Conservation (phyloP, 75 land plant genomes). For the Gnetum montanum region DNA sequence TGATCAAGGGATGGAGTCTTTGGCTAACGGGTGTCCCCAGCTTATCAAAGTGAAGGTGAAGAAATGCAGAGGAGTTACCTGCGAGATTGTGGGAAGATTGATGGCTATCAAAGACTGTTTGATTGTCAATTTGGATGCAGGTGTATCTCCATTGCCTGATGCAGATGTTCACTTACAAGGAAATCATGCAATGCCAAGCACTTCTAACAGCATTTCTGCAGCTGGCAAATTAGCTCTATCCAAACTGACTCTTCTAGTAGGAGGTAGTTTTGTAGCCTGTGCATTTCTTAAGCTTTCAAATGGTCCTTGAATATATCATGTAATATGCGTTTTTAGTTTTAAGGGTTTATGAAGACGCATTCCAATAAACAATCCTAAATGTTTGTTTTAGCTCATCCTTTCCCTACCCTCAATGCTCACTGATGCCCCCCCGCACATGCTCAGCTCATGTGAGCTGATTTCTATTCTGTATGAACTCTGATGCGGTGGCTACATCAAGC, state of each 20-base stretch:
- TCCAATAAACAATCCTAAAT: no score
- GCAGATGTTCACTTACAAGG: not conserved
- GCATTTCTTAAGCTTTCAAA: not conserved
- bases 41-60: constrained; percentile 40
- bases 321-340: no score
- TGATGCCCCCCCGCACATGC: no score
- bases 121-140: not conserved
- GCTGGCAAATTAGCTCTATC: constrained; percentile 3
- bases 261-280: constrained; percentile 1
- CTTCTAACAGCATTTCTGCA: not conserved
- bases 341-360: no score
- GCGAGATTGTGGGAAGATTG: not conserved
- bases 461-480: no score
- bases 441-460: no score
- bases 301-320: not conserved
- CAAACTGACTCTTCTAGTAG: not conserved
- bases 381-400: no score
- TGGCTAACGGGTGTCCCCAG: constrained; percentile 29
- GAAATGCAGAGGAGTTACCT: constrained; percentile 33
- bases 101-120: not conserved
- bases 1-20: constrained; percentile 30
- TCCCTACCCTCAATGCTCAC: no score
- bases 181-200: not conserved
- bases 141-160: not conserved
- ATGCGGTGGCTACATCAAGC: no score